Percentiles rank a stretch among this genome's conserved stretches.
phyloP scores from a whole-genome alignment of 495 filamentous ascomycete species.

The Lepidopterella palustris region DNA sequence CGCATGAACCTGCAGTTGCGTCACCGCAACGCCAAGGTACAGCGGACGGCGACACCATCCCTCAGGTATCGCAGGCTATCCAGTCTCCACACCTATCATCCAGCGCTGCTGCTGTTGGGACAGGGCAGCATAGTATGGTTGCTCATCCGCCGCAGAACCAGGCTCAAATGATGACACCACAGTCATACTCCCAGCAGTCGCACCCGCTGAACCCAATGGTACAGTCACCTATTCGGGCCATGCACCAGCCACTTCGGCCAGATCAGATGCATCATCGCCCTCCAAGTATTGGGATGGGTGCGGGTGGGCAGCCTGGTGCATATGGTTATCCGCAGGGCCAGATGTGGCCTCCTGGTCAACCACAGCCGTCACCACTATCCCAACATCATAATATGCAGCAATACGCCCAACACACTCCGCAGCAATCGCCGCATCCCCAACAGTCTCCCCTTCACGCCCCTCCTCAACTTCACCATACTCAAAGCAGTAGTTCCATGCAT shows the following conservation, averaged over 20 bases:
- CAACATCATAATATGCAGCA: slow-evolving; percentile 42
- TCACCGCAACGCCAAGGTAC: slow-evolving; percentile 11
- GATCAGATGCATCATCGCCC: slow-evolving; percentile 45
- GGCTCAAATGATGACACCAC: slow-evolving; percentile 51
- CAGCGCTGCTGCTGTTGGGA: slow-evolving; percentile 37
- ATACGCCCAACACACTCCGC: slow-evolving; percentile 40
- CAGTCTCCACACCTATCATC: slow-evolving; percentile 39
- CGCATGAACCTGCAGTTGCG: slow-evolving; percentile 51
- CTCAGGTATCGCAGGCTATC: slow-evolving; percentile 22
- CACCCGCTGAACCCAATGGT: slow-evolving; percentile 48
- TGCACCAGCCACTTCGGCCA: slow-evolving; percentile 41
- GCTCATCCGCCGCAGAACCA: slow-evolving; percentile 29
- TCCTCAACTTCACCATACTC: slow-evolving; percentile 54
- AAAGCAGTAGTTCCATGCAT: slow-evolving; percentile 36
- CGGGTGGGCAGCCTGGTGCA: slow-evolving; percentile 29
- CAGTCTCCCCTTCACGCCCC: slow-evolving; percentile 41
- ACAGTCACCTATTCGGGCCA: slow-evolving; percentile 48
- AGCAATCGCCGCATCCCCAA: slow-evolving; percentile 40
- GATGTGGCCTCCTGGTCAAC: slow-evolving; percentile 46
- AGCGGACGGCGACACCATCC: slow-evolving; percentile 17
- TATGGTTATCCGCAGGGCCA: slow-evolving; percentile 48
- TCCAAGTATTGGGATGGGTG: slow-evolving; percentile 34
- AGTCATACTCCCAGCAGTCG: slow-evolving; percentile 41
- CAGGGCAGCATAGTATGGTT: slow-evolving; percentile 20
- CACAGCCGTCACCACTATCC: slow-evolving; percentile 49